phyloP scores from a whole-genome alignment of 768 basidiomycete species.

The Boletus vinaceobasis region DNA sequence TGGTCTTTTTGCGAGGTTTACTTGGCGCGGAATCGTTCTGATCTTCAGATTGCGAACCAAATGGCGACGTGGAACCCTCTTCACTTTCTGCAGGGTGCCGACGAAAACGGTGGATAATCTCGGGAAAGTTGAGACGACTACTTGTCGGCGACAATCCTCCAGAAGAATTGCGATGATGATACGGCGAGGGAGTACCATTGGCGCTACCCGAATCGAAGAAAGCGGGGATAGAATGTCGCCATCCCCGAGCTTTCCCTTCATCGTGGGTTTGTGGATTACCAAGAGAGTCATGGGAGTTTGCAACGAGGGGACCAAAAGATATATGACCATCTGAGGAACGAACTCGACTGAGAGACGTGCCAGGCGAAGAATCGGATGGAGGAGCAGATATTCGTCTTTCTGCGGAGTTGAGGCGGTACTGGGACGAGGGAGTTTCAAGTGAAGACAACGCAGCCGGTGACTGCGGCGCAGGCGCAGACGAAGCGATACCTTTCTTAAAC shows the following conservation, averaged over 20 bases:
- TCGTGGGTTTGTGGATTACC: constrained; percentile 45
- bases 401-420: constrained; percentile 8
- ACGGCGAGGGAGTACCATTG: constrained; percentile 34
- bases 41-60: constrained; percentile 46
- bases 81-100: constrained; percentile 41
- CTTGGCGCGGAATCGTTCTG: constrained; percentile 27
- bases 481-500: constrained; percentile 31
- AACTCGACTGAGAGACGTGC: constrained; percentile 37
- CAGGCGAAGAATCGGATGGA: constrained; percentile 39
- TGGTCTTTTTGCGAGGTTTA: constrained; percentile 4
- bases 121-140: constrained; percentile 40
- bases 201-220: constrained; percentile 34
- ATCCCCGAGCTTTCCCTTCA: constrained; percentile 33
- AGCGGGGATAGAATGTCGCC: constrained; percentile 28
- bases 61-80: constrained; percentile 44
- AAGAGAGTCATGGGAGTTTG: constrained; percentile 45
- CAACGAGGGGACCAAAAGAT: constrained; percentile 57
- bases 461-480: constrained; percentile 13
- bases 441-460: constrained; percentile 15
- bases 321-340: constrained; percentile 46
- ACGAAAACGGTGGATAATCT: constrained; percentile 35
- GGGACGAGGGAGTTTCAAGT: constrained; percentile 10
- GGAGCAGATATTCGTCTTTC: constrained; percentile 27
- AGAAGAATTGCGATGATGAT: constrained; percentile 21
- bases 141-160: constrained; percentile 43